Evolutionary conservation across 257 asterid species (phyloP).

Genomic region (Parsonsia alboflavescens): DNA sequence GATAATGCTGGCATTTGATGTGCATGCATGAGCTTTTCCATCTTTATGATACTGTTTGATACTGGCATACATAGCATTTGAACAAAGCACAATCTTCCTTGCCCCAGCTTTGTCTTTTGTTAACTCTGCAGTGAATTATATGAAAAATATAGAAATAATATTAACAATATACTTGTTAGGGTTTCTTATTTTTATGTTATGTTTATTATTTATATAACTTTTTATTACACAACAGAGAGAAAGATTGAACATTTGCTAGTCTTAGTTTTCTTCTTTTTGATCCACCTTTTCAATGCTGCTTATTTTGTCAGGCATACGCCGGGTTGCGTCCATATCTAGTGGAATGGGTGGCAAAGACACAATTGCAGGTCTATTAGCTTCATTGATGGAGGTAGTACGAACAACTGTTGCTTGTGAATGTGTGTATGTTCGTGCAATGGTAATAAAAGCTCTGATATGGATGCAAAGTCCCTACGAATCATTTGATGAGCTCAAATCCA

Average conservation of each 20-base stretch:
- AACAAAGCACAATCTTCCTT: not conserved
- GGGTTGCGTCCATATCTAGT: constrained; percentile 65
- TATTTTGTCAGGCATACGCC: constrained; percentile 53
- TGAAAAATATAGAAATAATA: not conserved
- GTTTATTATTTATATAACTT: not conserved
- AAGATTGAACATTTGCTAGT: not conserved
- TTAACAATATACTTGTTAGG: not conserved
- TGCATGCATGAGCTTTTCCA: not conserved
- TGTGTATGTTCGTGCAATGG: constrained; percentile 97
- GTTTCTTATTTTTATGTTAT: not conserved
- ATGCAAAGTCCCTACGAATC: constrained; percentile 98
- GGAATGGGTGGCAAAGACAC: constrained; percentile 78
- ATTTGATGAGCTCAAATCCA: constrained; percentile 91
- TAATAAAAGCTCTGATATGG: constrained; percentile 97
- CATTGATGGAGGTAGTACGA: constrained; percentile 95
- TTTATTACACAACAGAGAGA: not conserved
- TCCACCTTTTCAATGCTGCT: constrained; percentile 5
- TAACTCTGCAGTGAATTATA: not conserved
- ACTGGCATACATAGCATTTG: not conserved
- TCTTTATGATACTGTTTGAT: not conserved
- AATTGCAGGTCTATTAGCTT: constrained; percentile 85
- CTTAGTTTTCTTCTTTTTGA: not conserved
- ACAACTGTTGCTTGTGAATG: constrained; percentile 99
- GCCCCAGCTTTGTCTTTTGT: not conserved
- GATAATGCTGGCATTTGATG: not conserved